A percentile compares a stretch with the other conserved stretches of the same genome.
Evolutionary conservation across 75 land plant species (phyloP).

Genomic region (Ceratopteris richardii): DNA sequence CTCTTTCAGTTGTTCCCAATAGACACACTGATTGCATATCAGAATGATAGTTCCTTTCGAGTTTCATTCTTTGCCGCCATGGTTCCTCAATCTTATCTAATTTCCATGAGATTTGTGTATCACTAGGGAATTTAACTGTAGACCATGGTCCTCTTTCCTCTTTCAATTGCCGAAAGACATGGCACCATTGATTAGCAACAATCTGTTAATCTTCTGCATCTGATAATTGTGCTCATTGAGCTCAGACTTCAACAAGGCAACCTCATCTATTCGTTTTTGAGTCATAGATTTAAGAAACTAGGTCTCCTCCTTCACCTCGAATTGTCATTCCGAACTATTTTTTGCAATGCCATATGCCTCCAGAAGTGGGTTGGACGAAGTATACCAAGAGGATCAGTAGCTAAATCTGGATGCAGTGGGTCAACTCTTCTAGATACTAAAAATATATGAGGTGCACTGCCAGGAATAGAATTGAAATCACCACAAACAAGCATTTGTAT

Average conservation of each 20-base stretch:
- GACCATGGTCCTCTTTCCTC: constrained; percentile 99
- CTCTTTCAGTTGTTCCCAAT: constrained; percentile 29
- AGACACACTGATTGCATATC: constrained; percentile 39
- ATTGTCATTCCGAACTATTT: no score
- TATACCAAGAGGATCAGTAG: constrained; percentile 73
- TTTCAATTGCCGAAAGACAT: constrained; percentile 69
- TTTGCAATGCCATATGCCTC: no score
- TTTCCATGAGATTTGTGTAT: constrained; percentile 56
- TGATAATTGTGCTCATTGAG: constrained; percentile 58
- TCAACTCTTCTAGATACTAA: constrained; percentile 88
- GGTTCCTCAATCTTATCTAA: constrained; percentile 93
- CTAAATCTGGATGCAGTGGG: constrained; percentile 64
- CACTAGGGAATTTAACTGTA: constrained; percentile 60
- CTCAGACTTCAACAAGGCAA: constrained; percentile 47
- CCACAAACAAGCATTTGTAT: constrained; percentile 96
- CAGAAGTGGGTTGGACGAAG: constrained; percentile 73
- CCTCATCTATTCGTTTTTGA: constrained; percentile 52
- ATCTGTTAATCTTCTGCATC: constrained; percentile 84
- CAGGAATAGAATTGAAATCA: neutral
- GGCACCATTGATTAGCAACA: constrained; percentile 83
- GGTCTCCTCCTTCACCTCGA: constrained; percentile 83
- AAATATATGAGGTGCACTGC: constrained; percentile 91
- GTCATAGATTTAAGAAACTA: constrained; percentile 47
- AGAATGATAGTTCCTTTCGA: constrained; percentile 64
- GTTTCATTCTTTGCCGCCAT: constrained; percentile 67